Evolutionary conservation across 768 basidiomycete genomes (phyloP).

Genomic region (Mycena leptocephala): DNA sequence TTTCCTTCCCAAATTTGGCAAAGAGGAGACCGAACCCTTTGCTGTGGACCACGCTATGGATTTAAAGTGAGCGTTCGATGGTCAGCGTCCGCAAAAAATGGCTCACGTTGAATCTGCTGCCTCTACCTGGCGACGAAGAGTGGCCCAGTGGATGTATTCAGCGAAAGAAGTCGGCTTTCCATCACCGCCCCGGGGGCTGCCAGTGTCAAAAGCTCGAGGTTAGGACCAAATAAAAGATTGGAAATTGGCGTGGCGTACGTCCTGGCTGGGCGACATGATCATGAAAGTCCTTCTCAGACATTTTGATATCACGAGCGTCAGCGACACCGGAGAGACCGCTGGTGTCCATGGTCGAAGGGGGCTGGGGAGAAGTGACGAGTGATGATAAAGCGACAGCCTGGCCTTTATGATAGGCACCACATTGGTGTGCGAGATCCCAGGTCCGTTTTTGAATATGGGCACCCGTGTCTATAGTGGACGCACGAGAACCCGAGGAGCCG

Average conservation of each 20-base stretch:
- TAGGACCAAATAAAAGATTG: too few species aligned
- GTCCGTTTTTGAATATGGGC: neutral
- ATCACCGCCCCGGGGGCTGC: slow-evolving; percentile 13
- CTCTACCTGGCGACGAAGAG: slow-evolving; percentile 7
- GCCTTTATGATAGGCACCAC: slow-evolving; percentile 14
- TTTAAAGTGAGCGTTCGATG: slow-evolving; percentile 14
- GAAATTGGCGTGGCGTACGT: slow-evolving; percentile 14
- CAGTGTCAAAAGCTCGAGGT: slow-evolving; percentile 10
- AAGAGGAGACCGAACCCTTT: slow-evolving; percentile 17
- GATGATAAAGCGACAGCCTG: neutral
- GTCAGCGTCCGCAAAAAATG: slow-evolving; percentile 4
- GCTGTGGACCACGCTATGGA: slow-evolving; percentile 14
- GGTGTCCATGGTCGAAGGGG: slow-evolving; percentile 9
- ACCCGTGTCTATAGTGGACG: neutral
- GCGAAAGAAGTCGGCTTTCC: slow-evolving; percentile 20
- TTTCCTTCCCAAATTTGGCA: slow-evolving; percentile 11
- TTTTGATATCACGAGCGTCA: slow-evolving; percentile 10
- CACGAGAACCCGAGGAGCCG: slow-evolving; percentile 5
- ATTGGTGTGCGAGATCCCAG: neutral
- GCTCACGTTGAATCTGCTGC: slow-evolving; percentile 10
- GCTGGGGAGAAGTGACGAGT: slow-evolving; percentile 6
- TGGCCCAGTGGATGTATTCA: slow-evolving; percentile 19
- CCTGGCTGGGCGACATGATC: slow-evolving; percentile 15
- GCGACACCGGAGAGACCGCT: slow-evolving; percentile 20
- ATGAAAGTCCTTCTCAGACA: slow-evolving; percentile 17